Base-by-base conservation (phyloP, 768 basidiomycete species). In the Flagelloscypha sp. region DNA sequence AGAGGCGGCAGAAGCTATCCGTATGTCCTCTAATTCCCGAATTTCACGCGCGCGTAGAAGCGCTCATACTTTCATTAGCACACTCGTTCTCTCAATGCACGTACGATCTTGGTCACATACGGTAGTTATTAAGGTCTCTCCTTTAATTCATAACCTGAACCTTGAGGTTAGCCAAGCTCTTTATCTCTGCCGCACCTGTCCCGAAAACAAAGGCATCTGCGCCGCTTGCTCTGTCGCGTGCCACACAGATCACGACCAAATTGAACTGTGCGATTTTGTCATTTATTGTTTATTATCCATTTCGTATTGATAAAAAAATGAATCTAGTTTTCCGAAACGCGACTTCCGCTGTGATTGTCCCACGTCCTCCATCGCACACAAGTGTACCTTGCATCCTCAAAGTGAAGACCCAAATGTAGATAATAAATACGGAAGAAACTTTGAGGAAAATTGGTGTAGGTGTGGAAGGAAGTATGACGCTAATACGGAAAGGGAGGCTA, bases 321-420 rank as follows among this genome's bases (percentile, higher is more conserved):
- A 21, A 20, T 13, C 28, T 28, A 73, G 71, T 40, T 89, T 90
- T 58, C 85, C 86, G 1, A 90, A 90, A 53, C 73, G 86, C 45
- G 59, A 66, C 40, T 88, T 89, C 50, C 75, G 80, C 22, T 90
- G 87, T 50, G 87, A 90, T 56, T 90, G 87, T 53, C 84, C 87
- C 3, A 89, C 87, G 12, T 38, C 57, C 9, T 63, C 72, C 4
- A 56, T 87, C 15, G 47, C 68, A 1, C 79, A 80, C 41, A 36
- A 63, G 2, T 90, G 87, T 55, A 70, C 73, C 15, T 58, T 89
- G 17, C 79, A 84, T 55, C 62, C 54, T 34, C 57, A 45, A 11
- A 31, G 45, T 1, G 78, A 83, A 55, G 66, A 64, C 7, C 65
- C 58, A 38, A 89, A 88, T 48, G 46, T 43, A 27, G 47, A 55